Conservation (phyloP, 768 basidiomycete species). For the Pleurotus eryngii region DNA sequence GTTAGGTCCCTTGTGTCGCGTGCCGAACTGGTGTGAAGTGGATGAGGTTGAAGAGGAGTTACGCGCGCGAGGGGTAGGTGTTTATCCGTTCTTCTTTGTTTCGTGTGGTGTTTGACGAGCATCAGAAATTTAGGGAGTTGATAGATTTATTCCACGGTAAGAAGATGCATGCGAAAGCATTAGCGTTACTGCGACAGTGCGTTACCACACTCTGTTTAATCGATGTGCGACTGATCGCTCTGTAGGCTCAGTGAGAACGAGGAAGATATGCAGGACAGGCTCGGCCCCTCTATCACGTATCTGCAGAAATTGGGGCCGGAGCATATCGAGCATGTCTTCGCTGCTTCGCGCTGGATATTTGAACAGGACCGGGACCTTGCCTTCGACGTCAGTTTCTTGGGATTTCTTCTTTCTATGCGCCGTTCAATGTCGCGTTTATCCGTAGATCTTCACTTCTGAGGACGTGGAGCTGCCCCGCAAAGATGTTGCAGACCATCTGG, state of each 20-base stretch:
- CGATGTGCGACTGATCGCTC: not conserved
- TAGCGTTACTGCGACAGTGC: conserved; percentile 81
- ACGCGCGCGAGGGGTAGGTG: conserved; percentile 68
- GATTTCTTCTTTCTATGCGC: not conserved
- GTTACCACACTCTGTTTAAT: conserved; percentile 21
- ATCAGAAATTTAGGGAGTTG: conserved; percentile 87
- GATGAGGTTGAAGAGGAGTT: conserved; percentile 89
- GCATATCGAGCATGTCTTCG: conserved; percentile 78
- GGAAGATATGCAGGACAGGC: conserved; percentile 72
- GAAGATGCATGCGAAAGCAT: conserved; percentile 90
- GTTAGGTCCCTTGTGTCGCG: conserved; percentile 81
- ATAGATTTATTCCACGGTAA: conserved; percentile 91
- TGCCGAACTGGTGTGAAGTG: conserved; percentile 98
- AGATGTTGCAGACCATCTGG: conserved; percentile 75
- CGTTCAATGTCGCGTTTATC: not conserved
- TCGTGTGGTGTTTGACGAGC: too few species aligned
- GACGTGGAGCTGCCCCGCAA: conserved; percentile 86
- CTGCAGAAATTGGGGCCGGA: conserved; percentile 87
- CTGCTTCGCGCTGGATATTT: conserved; percentile 83
- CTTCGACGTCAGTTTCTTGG: conserved; percentile 54
- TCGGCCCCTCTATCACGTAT: conserved; percentile 82
- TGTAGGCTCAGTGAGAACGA: conserved; percentile 79
- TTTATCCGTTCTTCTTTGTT: too few species aligned
- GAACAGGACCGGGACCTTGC: conserved; percentile 68
- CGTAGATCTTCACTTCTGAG: conserved; percentile 91